phyloP scores from a whole-genome alignment of 164 flowering plant species.

The Tetracentron sinense region DNA sequence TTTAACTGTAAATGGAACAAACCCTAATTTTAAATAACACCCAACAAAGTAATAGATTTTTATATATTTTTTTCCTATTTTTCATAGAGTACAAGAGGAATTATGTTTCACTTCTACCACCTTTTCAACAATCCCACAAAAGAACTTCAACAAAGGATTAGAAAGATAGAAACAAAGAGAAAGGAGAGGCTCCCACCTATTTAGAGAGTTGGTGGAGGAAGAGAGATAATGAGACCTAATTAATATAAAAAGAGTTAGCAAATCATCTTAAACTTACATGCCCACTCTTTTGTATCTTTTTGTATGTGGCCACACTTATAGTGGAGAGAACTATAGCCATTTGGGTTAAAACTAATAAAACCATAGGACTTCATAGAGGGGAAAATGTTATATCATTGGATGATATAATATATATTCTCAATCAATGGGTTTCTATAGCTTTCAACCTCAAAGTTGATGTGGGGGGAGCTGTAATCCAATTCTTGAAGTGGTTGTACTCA shows the following conservation, averaged over 20 bases:
- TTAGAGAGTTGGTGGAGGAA: background rate
- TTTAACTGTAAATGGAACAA: no score
- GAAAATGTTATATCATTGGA: conserved; percentile 5
- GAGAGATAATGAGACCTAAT: background rate
- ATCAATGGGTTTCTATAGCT: no score
- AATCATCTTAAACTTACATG: conserved; percentile 14
- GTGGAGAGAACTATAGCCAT: conserved; percentile 10
- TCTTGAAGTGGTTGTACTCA: conserved; percentile 9
- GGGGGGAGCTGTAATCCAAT: background rate
- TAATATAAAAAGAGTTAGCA: conserved; percentile 1
- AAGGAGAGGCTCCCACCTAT: conserved; percentile 2
- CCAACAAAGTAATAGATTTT: no score
- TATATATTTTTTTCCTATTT: no score
- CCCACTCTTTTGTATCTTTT: background rate
- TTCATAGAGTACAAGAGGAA: no score
- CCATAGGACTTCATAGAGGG: no score
- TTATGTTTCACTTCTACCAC: background rate
- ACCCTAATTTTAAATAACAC: background rate
- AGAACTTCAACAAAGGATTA: background rate
- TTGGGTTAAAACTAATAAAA: background rate
- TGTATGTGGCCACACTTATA: no score
- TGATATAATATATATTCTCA: background rate
- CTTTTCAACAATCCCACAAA: background rate
- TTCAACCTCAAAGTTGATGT: conserved; percentile 3
- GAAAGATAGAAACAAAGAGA: background rate